These are phyloP conservation scores for Kwoniella shandongensis DNA, from an alignment of 768 basidiomycete species.

Conservation along the genomic window DNA sequence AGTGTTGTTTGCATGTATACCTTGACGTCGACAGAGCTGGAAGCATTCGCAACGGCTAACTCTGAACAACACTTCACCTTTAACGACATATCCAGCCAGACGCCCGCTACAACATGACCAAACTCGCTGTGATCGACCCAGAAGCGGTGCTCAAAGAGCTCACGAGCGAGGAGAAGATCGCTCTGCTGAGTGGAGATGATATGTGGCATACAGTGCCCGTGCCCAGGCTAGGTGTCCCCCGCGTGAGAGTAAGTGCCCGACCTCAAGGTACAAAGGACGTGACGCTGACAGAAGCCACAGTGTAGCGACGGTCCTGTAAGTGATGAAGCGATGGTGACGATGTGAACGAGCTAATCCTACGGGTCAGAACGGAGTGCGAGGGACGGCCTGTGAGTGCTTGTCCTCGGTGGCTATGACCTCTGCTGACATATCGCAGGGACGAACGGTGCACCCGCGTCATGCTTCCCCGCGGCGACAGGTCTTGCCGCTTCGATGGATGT, in stretches of 20 bases:
- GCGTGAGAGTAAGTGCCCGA: conserved; percentile 29
- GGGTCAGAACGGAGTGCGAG: conserved; percentile 31
- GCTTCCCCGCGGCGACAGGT: conserved; percentile 63
- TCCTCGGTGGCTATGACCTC: not conserved
- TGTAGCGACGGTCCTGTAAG: conserved; percentile 34
- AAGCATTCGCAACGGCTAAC: too few species aligned
- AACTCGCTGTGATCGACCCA: conserved; percentile 7
- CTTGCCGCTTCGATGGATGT: conserved; percentile 63
- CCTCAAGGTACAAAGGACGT: not conserved
- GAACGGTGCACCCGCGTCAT: conserved; percentile 62
- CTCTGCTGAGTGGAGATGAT: conserved; percentile 31
- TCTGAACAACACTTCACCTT: too few species aligned
- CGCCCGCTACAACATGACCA: conserved; percentile 12
- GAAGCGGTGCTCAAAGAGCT: conserved; percentile 25
- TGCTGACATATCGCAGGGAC: conserved; percentile 55
- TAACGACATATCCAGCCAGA: too few species aligned
- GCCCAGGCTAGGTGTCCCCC: conserved; percentile 26
- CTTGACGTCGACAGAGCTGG: too few species aligned
- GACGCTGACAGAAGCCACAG: conserved; percentile 10
- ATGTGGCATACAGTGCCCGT: conserved; percentile 43
- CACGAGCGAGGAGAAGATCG: conserved; percentile 38
- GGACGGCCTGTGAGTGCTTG: conserved; percentile 28
- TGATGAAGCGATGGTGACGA: too few species aligned
- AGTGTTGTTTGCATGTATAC: too few species aligned
- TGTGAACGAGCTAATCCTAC: conserved; percentile 2